These are phyloP conservation scores for Crepidotus variabilis DNA, from an alignment of 768 basidiomycete genomes.

Conservation along the genomic window DNA sequence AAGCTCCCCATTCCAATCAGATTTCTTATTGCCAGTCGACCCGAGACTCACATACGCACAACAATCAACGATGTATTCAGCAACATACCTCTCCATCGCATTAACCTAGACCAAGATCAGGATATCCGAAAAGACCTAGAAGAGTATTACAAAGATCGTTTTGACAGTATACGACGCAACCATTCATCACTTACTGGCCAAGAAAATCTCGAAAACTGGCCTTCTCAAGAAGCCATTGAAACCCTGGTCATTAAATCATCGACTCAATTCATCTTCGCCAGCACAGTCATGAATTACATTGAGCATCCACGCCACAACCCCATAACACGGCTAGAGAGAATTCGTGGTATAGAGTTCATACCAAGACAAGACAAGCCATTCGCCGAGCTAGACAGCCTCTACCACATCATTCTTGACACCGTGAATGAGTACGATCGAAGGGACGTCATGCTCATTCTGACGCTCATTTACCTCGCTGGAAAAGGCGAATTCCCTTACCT, in stretches of 20 bases:
- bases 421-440: neutral
- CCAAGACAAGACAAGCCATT: constrained; percentile 6
- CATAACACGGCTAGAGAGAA: neutral
- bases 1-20: constrained; percentile 3
- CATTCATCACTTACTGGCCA: neutral
- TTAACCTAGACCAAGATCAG: constrained; percentile 3
- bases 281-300: constrained; percentile 12
- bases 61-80: constrained; percentile 3
- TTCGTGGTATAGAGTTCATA: neutral
- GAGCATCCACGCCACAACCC: constrained; percentile 1
- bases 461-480: neutral
- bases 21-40: constrained; percentile 15
- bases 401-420: neutral
- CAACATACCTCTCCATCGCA: neutral
- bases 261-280: constrained; percentile 10
- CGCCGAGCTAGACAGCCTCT: constrained; percentile 13
- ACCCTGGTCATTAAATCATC: constrained; percentile 7
- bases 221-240: neutral
- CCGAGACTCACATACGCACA: constrained; percentile 13
- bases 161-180: neutral
- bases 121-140: neutral
- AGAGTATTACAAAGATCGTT: neutral
- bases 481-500: neutral
- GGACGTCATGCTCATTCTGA: neutral
- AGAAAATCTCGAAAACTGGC: neutral